A percentile compares a stretch with the other conserved stretches of the same genome.
Conservation (phyloP, 129 eudicot species). For the Tagetes erecta region DNA sequence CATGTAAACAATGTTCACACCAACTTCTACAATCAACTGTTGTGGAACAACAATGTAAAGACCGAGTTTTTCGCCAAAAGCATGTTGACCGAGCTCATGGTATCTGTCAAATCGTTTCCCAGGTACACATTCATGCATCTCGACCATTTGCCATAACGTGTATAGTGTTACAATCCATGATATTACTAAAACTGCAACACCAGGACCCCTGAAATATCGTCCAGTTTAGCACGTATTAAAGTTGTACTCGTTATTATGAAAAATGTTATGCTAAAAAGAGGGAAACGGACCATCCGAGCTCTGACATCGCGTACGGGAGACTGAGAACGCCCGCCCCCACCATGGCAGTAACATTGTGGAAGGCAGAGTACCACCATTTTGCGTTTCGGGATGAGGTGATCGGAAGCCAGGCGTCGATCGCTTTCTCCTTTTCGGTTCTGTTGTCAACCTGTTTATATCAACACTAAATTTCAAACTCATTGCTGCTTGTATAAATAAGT, state of each 20-base stretch:
- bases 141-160: slow-evolving; percentile 39
- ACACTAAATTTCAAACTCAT: neutral
- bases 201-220: slow-evolving; percentile 55
- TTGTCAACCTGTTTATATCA: slow-evolving; percentile 40
- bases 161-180: slow-evolving; percentile 69
- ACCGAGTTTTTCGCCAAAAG: slow-evolving; percentile 52
- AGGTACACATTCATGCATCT: slow-evolving; percentile 70
- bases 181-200: slow-evolving; percentile 39
- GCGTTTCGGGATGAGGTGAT: slow-evolving; percentile 53
- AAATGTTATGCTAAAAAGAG: neutral
- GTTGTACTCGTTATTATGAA: neutral
- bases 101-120: slow-evolving; percentile 64
- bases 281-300: slow-evolving; percentile 55
- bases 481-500: neutral
- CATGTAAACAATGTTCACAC: slow-evolving; percentile 53
- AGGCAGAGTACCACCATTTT: slow-evolving; percentile 66
- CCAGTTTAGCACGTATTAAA: neutral
- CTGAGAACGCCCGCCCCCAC: slow-evolving; percentile 72
- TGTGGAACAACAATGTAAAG: slow-evolving; percentile 60
- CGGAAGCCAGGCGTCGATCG: slow-evolving; percentile 59
- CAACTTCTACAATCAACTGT: slow-evolving; percentile 39
- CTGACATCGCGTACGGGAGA: slow-evolving; percentile 66
- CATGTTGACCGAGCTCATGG: slow-evolving; percentile 44
- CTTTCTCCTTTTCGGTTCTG: slow-evolving; percentile 43
- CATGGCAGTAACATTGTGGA: slow-evolving; percentile 70